Base-by-base conservation (phyloP, 306 rosid species). In the Phaseolus lunatus region DNA sequence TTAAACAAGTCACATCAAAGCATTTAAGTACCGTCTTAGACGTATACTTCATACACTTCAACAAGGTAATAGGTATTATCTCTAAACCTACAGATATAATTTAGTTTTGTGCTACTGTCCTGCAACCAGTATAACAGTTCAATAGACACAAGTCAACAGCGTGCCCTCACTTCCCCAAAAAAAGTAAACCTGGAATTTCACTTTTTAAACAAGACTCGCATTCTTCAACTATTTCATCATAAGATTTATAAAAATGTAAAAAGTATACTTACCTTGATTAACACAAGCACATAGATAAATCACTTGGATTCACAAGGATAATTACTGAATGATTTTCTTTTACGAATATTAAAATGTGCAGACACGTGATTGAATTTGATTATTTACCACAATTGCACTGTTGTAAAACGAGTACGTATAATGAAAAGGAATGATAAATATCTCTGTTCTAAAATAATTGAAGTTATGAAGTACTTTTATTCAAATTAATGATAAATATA, bases 1-100 rank as follows among this genome's bases (percentile, higher is more conserved):
- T 37, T 49, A 63, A 24, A 26, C 19, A 27, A 44, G 65, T 73
- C 70, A 80, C 70, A 73, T 57, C 75, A 54, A 27, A 26, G 26
- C 27, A 13, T 2, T 39, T 10, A 41, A 26, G 37, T 14, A 62
- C 12, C 43, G 39, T 12, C 39, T 0, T 37, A n/a, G 48, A 39
- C 26, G 62, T 26, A 31, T 66, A 53, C 44, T 43, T 54, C 27
- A 73, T 49, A 22, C 27, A 31, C 72, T 75, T 33, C 54, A 74
- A 7, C 75, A 31, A 50, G 39, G 19, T 39, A 9, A 18, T 26
- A n/a, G 20, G 45, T 3, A 22, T 61, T 47, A 29, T 37, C 43
- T 39, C 27, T 33, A 39, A 9, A 23, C 20, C 3, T 6, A 22
- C 27, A 52, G 16, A 71, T 71, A 20, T 19, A 6, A 29, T 71